Conservation (phyloP, 768 basidiomycete genomes). For the Lactifluus hygrophoroides region DNA sequence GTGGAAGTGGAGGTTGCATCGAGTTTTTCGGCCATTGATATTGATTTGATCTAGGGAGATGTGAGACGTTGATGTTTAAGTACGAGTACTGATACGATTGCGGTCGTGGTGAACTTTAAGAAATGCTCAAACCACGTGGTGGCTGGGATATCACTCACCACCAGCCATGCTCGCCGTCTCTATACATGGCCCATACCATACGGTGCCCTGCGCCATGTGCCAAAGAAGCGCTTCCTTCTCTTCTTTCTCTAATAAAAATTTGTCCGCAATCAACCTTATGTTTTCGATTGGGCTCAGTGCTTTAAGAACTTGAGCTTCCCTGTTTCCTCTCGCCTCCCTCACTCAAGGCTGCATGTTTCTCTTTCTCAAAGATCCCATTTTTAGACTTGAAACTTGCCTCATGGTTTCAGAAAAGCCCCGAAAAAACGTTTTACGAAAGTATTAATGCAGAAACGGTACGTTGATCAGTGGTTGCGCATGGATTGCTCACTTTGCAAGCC, state of each 20-base stretch:
- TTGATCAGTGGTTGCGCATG: neutral
- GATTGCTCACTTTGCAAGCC: no score
- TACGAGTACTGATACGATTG: neutral
- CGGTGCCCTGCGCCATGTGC: neutral
- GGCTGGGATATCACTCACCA: no score
- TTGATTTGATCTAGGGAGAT: conserved; percentile 4
- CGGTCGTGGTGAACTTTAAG: neutral
- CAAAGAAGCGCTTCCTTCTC: neutral
- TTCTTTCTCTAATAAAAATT: neutral
- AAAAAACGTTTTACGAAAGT: neutral
- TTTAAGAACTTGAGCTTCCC: neutral
- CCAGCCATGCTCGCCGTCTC: no score
- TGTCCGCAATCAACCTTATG: conserved; percentile 1
- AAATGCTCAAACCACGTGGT: conserved; percentile 3
- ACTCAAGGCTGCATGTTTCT: neutral
- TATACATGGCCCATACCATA: neutral
- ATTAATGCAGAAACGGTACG: neutral
- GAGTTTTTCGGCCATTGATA: conserved; percentile 35
- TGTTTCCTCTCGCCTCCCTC: neutral
- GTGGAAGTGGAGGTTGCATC: conserved; percentile 51
- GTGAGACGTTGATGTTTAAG: neutral
- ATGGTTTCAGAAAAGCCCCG: neutral
- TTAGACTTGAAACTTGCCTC: neutral
- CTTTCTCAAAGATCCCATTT: neutral
- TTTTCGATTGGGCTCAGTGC: neutral